Evolutionary conservation across 2,329 filamentous ascomycete genomes (phyloP).

Genomic region (Rutstroemia sp.): DNA sequence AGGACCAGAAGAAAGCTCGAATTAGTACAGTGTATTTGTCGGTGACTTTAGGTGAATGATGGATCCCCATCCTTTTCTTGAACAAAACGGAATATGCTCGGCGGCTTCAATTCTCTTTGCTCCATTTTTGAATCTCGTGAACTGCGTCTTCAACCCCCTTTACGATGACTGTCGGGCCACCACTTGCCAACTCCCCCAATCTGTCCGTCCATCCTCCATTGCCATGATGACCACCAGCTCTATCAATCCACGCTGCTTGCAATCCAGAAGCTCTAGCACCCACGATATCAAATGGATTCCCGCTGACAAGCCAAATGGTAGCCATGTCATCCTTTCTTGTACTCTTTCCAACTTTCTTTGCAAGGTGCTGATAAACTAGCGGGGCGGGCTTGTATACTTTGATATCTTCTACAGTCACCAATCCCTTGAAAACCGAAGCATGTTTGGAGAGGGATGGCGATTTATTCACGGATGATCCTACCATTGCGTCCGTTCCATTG

Average conservation of each 20-base stretch:
- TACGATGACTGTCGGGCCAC: slow-evolving; percentile 47
- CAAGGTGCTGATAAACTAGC: slow-evolving; percentile 48
- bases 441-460: slow-evolving; percentile 48
- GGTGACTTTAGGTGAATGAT: no score
- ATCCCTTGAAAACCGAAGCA: slow-evolving; percentile 39
- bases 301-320: slow-evolving; percentile 61
- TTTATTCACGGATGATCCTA: slow-evolving; percentile 49
- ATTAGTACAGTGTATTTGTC: no score
- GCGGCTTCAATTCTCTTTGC: neutral
- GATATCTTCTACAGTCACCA: slow-evolving; percentile 56
- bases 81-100: no score
- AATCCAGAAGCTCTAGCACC: slow-evolving; percentile 56
- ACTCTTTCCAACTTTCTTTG: slow-evolving; percentile 26
- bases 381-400: slow-evolving; percentile 58
- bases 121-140: slow-evolving; percentile 27
- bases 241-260: slow-evolving; percentile 60
- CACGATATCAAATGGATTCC: slow-evolving; percentile 67
- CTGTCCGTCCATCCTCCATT: slow-evolving; percentile 55
- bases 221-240: slow-evolving; percentile 36
- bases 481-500: slow-evolving; percentile 60
- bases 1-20: no score
- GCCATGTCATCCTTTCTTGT: slow-evolving; percentile 31
- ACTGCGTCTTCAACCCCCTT: slow-evolving; percentile 51
- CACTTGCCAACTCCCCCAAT: slow-evolving; percentile 39
- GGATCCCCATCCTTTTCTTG: no score